phyloP scores from a whole-genome alignment of 108 stramenopile species.

The Epithemia pelagica region DNA sequence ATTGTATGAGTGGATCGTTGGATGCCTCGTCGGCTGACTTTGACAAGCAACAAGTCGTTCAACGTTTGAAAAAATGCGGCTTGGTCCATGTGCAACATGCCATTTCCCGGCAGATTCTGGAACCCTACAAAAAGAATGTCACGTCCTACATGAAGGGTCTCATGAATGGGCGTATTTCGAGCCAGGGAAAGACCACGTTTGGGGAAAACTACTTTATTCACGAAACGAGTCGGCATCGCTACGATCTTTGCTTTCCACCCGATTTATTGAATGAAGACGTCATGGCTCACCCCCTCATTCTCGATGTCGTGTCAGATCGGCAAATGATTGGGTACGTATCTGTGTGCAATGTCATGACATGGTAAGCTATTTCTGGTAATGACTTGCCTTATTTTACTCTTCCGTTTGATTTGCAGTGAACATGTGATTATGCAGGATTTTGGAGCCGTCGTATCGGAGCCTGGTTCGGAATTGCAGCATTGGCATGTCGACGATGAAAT shows the following conservation, averaged over 20 bases:
- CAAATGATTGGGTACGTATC: conserved; percentile 5
- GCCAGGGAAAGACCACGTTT: conserved; percentile 2
- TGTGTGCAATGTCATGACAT: conserved; percentile 4
- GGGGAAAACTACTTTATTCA: not conserved
- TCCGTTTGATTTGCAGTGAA: conserved; percentile 6
- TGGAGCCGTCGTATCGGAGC: conserved; percentile 18
- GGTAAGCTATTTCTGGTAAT: conserved; percentile 9
- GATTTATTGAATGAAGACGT: too few relatives aligned
- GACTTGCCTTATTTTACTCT: too few relatives aligned
- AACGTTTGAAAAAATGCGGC: conserved; percentile 17
- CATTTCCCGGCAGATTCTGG: conserved; percentile 10
- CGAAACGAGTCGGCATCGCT: too few relatives aligned
- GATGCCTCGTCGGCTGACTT: conserved; percentile 10
- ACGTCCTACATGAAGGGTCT: conserved; percentile 5
- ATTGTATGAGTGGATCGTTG: conserved; percentile 18
- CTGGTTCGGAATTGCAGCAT: conserved; percentile 10
- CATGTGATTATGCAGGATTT: conserved; percentile 11
- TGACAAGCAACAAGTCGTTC: conserved; percentile 3
- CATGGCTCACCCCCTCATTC: too few relatives aligned
- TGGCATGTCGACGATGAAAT: conserved; percentile 26
- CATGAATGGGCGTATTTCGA: not conserved
- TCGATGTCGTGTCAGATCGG: conserved; percentile 12
- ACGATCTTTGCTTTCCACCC: too few relatives aligned
- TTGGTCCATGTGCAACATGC: conserved; percentile 19
- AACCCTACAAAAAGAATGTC: conserved; percentile 7